Base-by-base conservation (phyloP, 2,329 filamentous ascomycete genomes). In the Coniella lustricola region DNA sequence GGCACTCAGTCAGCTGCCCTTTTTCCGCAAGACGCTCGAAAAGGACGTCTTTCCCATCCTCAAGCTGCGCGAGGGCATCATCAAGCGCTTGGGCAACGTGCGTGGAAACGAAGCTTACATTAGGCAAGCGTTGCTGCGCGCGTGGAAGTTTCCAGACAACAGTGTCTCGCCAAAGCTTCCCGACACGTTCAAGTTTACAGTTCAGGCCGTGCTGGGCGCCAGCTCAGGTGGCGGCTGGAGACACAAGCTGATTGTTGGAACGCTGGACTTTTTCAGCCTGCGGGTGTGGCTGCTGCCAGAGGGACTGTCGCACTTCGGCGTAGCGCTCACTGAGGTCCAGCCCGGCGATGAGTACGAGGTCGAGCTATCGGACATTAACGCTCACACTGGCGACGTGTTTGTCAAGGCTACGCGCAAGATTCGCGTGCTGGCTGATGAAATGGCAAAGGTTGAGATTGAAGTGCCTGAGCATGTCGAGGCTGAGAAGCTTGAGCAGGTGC, bases 111-210 rank as follows among this genome's bases (percentile, higher is more conserved):
- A 68, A 54, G 55, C 77, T 56, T 83, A 77, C 76, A 71, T 79
- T 40, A 66, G 79, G 40, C 77, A 82, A 58, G 78, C 80, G 20
- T 66, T 84, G 29, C 66, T 79, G 45, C 76, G 80, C 13, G 79
- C 76, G 13, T 83, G 79, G 79, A 67, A 67, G 53, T 79, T 74
- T 56, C 65, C 66, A 31, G 36, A 44, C 18, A 44, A 55, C 32
- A 39, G 65, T 8, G 14, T 14, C 22, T 16, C 40, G 8, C 12
- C 25, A 25, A 54, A 62, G 41, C 59, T 77, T 21, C 76, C 77
- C n/a, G 53, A 62, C 25, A 69, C 65, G 3, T 73, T 83, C 54
- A 60, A 59, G 38, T 74, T 80, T 55, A 71, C 62, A 3, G 75
- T 81, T 33, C 51, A 55, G 20, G 63, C 67, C 14, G 59, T 71